A percentile compares a stretch with the other conserved stretches of the same genome.
Conservation (phyloP, 2,329 filamentous ascomycete genomes). For the Colletotrichum sp. region DNA sequence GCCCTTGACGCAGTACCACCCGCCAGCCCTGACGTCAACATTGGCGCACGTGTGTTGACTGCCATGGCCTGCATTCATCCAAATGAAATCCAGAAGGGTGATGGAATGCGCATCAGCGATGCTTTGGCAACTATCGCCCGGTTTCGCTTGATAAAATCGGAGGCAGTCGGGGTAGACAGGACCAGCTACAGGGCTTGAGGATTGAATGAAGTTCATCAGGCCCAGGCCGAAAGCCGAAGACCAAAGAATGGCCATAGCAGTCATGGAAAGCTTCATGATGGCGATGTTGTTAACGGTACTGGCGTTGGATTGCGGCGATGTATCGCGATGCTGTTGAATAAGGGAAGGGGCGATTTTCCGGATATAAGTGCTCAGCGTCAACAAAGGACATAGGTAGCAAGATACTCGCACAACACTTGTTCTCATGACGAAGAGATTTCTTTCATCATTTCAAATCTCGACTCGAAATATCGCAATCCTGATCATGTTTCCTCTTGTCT, state of each 20-base stretch:
- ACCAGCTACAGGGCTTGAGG: neutral
- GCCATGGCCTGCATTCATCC: constrained; percentile 24
- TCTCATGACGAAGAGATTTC: neutral
- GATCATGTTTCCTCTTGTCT: neutral
- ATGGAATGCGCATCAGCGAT: constrained; percentile 29
- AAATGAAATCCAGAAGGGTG: constrained; percentile 29
- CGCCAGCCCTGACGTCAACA: neutral
- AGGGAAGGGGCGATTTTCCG: neutral
- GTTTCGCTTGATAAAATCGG: constrained; percentile 1
- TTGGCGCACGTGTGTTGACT: neutral
- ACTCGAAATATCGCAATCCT: neutral
- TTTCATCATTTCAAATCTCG: neutral
- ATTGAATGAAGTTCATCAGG: neutral
- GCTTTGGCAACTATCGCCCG: constrained; percentile 16
- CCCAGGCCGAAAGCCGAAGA: neutral
- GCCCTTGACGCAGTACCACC: constrained; percentile 27
- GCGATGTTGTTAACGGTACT: neutral
- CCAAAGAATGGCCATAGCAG: neutral
- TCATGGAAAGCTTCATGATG: neutral
- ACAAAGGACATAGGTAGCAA: neutral
- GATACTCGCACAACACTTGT: neutral
- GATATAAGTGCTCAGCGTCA: neutral
- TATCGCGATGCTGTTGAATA: neutral
- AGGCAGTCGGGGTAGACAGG: neutral
- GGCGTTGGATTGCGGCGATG: neutral